These are phyloP conservation scores for Mitragyna speciosa DNA, from an alignment of 257 asterid species.

Conservation along the genomic window DNA sequence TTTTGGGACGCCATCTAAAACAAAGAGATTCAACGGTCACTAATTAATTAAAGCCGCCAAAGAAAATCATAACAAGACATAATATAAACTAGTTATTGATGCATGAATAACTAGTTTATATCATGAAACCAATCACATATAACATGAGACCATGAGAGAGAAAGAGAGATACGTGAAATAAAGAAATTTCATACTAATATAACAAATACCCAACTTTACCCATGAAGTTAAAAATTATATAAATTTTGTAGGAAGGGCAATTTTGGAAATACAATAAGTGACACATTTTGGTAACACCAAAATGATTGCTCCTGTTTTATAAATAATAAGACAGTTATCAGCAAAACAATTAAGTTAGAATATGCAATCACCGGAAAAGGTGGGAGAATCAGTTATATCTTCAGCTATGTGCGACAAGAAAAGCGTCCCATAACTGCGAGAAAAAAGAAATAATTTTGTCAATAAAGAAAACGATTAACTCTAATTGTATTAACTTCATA, in stretches of 20 bases:
- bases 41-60: conserved; percentile 18
- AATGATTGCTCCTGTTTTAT: too few relatives aligned
- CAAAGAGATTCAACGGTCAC: conserved; percentile 14
- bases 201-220: too few relatives aligned
- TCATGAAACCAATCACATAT: too few relatives aligned
- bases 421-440: conserved; percentile 69
- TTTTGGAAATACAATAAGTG: too few relatives aligned
- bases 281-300: too few relatives aligned
- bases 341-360: conserved; percentile 12
- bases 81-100: conserved; percentile 2
- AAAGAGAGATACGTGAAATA: too few relatives aligned
- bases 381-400: conserved; percentile 62
- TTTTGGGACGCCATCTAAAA: conserved; percentile 97
- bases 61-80: conserved; percentile 18
- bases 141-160: too few relatives aligned
- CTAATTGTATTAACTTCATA: background rate
- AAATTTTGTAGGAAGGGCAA: too few relatives aligned
- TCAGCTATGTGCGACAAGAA: conserved; percentile 76
- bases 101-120: too few relatives aligned
- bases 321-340: background rate
- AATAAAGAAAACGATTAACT: background rate
- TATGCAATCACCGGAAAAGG: conserved; percentile 67
- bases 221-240: too few relatives aligned
- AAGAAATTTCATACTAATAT: too few relatives aligned
- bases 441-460: background rate